These are phyloP conservation scores for Pisolithus sp. DNA, from an alignment of 768 basidiomycete species.

Conservation along the genomic window DNA sequence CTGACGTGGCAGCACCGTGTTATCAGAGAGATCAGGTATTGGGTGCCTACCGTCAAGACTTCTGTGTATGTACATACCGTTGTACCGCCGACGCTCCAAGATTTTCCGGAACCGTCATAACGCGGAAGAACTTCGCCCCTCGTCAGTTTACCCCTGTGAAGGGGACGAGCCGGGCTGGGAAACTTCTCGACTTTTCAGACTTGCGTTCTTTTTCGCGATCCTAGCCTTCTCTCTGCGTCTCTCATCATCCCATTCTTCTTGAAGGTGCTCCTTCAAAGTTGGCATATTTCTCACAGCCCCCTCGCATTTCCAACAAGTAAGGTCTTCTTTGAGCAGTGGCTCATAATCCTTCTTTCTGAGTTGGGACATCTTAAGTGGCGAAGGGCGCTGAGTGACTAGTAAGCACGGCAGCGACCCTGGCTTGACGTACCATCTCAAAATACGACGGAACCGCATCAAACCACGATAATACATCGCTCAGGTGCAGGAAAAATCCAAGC, in stretches of 20 bases:
- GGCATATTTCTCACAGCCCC: slow-evolving; percentile 65
- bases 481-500: slow-evolving; percentile 73
- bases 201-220: slow-evolving; percentile 36
- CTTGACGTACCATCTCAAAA: slow-evolving; percentile 41
- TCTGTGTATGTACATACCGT: too few species aligned
- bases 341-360: slow-evolving; percentile 54
- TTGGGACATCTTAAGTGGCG: slow-evolving; percentile 40
- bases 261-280: slow-evolving; percentile 64
- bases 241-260: slow-evolving; percentile 62
- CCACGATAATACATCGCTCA: slow-evolving; percentile 77
- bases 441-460: slow-evolving; percentile 60
- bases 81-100: neutral
- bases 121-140: slow-evolving; percentile 1
- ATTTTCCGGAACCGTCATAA: neutral
- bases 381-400: slow-evolving; percentile 1
- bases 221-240: slow-evolving; percentile 36
- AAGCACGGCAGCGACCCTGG: neutral
- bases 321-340: slow-evolving; percentile 55
- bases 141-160: slow-evolving; percentile 6
- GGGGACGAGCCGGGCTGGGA: neutral
- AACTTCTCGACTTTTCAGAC: slow-evolving; percentile 6
- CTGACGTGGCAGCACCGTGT: neutral
- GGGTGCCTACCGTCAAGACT: too few species aligned
- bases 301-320: slow-evolving; percentile 69
- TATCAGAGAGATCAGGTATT: too few species aligned